Base-by-base conservation (phyloP, 2,329 filamentous ascomycete genomes). In the Chaetoscypha palmicola region DNA sequence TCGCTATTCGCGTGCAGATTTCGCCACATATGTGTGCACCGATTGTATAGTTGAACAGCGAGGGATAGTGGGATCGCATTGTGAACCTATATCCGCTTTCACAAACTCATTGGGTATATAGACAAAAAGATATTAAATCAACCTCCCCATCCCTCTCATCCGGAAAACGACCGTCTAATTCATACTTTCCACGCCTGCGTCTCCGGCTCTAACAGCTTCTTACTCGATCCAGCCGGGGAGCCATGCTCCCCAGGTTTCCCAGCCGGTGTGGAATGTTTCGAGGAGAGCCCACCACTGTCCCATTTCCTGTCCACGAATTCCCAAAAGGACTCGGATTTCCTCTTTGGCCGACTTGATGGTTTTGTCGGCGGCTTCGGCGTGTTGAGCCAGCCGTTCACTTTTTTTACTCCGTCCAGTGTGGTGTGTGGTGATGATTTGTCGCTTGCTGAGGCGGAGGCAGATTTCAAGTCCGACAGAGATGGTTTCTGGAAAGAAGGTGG, bases 261-360 rank as follows among this genome's bases (percentile, higher is more conserved):
- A 16, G 31, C 33, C 5, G 39, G 42, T 4, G 42, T 49, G 4
- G 43, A 46, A 10, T 28, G 24, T 17, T 11, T 39, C 5, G 48
- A 50, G 8, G 28, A 34, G 14, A 47, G 16, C 11, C 44, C 39
- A 23, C 44, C 39, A 30, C 36, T 38, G 20, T 34, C 22, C 22
- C 39, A 17, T 23, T 34, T 22, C 34, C 59, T 61, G 47, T 62
- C 62, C 20, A 54, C 56, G 28, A 62, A 60, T 0, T 38, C 26
- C 28, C 23, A 37, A 17, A 37, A 23, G 8, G 16, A 31, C n/a
- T 12, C 4, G 4, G 24, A 59, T 60, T 26, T 36, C n/a, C n/a
- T n/a, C n/a, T n/a, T n/a, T n/a, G n/a, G n/a, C n/a, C n/a, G n/a
- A n/a, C n/a, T n/a, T n/a, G n/a, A n/a, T n/a, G n/a, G n/a, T n/a